Evolutionary conservation across 106 monocot species (phyloP), one percentile per base, ranked within the genome.

Genomic region (Acanthochlamys bracteata): DNA sequence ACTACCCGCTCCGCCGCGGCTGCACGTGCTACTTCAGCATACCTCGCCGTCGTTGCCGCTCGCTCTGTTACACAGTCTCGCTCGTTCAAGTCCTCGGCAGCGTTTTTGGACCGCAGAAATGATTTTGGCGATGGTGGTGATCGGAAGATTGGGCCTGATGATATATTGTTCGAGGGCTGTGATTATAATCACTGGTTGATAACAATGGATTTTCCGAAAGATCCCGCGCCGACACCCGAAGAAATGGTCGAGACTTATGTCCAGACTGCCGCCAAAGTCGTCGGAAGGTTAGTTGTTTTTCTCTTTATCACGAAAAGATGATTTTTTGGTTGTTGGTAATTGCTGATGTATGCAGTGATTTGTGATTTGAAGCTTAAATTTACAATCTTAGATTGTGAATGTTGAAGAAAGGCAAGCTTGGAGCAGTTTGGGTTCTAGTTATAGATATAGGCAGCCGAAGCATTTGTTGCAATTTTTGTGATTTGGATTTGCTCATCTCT

Each of bases 241-340:
- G 82, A 96, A 80, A 96, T 96, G 95, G 78, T 96, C n/a, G 90
- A 90, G 74, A 84, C 88, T 55, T 96, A 96, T 55, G 80, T 96
- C 22, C 87, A 96, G 64, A 96, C 95, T 22, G 73, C 79, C 0
- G 87, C 85, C 61, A 84, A 83, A 68, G 90, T 96, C 39, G 75
- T 96, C n/a, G 95, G 95, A 41, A 96, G 95, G 95, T 96, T 43
- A 7, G 43, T 8, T 43, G 43, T 43, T 43, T 43, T 7, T 43
- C 43, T 43, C 13, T 43, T 43, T 43, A 7, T 96, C 24, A 73
- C 90, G 15, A 90, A 90, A 41, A 96, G 95, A 90, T 96, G 95
- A 95, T 55, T 90, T 17, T 43, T 43, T 43, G 43, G 10, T 43
- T 8, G 13, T 13, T 8, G n/a, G n/a, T n/a, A n/a, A n/a, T n/a